Evolutionary conservation across 2,329 filamentous ascomycete species (phyloP), one percentile per base, ranked within the genome.

Genomic region (Trichoderma pleuroti): DNA sequence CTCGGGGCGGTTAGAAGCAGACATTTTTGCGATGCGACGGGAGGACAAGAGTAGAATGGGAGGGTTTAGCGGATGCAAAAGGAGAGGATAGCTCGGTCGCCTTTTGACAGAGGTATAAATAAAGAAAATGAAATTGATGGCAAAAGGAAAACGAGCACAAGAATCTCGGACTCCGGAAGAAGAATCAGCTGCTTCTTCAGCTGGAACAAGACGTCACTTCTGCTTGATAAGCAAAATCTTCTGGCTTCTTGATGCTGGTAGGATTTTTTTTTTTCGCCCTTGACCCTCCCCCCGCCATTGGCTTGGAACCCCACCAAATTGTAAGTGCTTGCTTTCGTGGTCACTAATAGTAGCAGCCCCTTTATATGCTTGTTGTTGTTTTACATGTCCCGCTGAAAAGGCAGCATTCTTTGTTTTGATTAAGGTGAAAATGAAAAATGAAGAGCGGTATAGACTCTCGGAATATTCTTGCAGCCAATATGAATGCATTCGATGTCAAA

Each of bases 1-100:
- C n/a, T 77, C 72, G 71, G 72, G 74, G 71, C 71, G 74, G 70
- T 76, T 75, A 52, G 78, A 75, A 71, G 78, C 76, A 62, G 78
- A 78, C 78, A 80, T 80, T 73, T 73, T 74, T 61, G 64, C 36
- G 65, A 68, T 68, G 39, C 39, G 28, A 52, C 6, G 14, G 56
- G 26, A 12, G 14, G 8, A 52, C 24, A 14, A 16, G 18, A 34
- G 4, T 24, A 14, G 24, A 61, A 49, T 26, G 5, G 12, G 24
- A 14, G 56, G 1, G 12, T 4, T 6, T n/a, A 46, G 5, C 18
- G n/a, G 30, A 56, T 26, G 8, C 39, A 18, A 34, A 26, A 39
- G n/a, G 9, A 32, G 28, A 36, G n/a, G 59, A 61, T 24, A 12
- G 34, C 36, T 32, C 26, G 16, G 11, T 54, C 49, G 63, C 63